Percentiles rank a stretch among this genome's conserved stretches.
phyloP scores from a whole-genome alignment of 768 basidiomycete genomes.

The Kwoniella pini region DNA sequence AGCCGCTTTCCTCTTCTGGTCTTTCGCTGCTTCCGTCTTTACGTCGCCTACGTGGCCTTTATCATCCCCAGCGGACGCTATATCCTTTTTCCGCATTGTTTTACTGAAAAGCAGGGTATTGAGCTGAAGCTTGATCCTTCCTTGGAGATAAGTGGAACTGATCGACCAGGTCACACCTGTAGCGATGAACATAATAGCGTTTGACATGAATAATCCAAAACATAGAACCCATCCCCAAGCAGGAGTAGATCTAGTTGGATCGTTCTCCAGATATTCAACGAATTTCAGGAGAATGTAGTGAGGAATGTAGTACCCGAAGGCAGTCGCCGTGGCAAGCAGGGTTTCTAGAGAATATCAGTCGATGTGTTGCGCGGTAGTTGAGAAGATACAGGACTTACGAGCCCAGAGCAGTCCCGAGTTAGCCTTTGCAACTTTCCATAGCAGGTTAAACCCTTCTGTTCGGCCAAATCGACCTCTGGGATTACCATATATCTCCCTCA shows the following conservation, averaged over 20 bases:
- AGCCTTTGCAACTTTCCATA: slow-evolving; percentile 47
- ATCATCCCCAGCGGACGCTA: slow-evolving; percentile 57
- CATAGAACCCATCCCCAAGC: slow-evolving; percentile 74
- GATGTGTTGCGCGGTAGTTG: background rate
- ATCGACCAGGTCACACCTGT: slow-evolving; percentile 49
- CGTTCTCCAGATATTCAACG: slow-evolving; percentile 67
- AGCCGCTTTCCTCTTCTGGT: slow-evolving; percentile 58
- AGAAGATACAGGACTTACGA: slow-evolving; percentile 34
- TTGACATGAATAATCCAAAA: slow-evolving; percentile 48
- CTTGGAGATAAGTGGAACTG: slow-evolving; percentile 67
- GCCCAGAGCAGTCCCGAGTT: slow-evolving; percentile 41
- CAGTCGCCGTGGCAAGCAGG: slow-evolving; percentile 47
- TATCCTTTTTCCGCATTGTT: slow-evolving; percentile 80
- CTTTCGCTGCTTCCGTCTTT: slow-evolving; percentile 24
- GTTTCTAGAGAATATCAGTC: slow-evolving; percentile 25
- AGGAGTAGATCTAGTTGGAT: slow-evolving; percentile 61
- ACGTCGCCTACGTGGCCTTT: slow-evolving; percentile 21
- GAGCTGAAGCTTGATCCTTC: slow-evolving; percentile 70
- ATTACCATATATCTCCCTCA: slow-evolving; percentile 43
- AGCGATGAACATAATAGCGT: slow-evolving; percentile 55
- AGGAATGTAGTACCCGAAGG: slow-evolving; percentile 55
- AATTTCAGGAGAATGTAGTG: slow-evolving; percentile 66
- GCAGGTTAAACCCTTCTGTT: slow-evolving; percentile 46
- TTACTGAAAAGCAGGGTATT: slow-evolving; percentile 84
- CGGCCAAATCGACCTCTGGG: slow-evolving; percentile 36